Conservation (phyloP, 2,329 filamentous ascomycete genomes). For the Ophiostoma montium region DNA sequence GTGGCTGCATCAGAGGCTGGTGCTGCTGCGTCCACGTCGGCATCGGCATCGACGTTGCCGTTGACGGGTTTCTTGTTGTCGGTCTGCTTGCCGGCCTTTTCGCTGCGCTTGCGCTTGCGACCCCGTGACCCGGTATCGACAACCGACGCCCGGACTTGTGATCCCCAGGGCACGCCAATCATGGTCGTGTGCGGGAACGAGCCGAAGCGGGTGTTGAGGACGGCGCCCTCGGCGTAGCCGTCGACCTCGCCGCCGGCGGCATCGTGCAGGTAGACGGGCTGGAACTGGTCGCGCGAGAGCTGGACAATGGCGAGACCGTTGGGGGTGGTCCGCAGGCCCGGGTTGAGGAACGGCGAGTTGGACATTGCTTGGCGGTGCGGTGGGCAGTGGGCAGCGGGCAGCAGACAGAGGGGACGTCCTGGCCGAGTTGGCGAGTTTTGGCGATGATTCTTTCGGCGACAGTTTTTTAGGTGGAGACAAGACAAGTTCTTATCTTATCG, state of each 20-base stretch:
- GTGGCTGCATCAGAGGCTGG: background rate
- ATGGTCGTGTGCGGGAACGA: conserved; percentile 74
- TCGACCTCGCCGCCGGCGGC: conserved; percentile 44
- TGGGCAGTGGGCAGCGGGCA: background rate
- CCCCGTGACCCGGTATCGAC: conserved; percentile 88
- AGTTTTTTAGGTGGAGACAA: background rate
- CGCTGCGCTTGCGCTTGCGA: conserved; percentile 41
- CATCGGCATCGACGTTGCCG: no score
- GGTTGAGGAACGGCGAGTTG: conserved; percentile 67
- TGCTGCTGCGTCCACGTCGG: background rate
- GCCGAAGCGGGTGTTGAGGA: conserved; percentile 86
- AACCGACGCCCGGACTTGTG: conserved; percentile 75
- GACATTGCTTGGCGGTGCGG: background rate
- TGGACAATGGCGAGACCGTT: conserved; percentile 70
- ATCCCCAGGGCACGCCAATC: conserved; percentile 73
- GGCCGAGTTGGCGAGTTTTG: background rate
- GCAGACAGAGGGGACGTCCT: background rate
- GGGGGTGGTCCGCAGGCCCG: conserved; percentile 45
- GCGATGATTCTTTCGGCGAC: background rate
- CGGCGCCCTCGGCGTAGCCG: conserved; percentile 62
- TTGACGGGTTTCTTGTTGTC: background rate
- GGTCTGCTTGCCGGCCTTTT: background rate
- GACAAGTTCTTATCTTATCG: background rate
- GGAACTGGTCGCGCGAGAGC: conserved; percentile 72
- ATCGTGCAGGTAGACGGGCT: conserved; percentile 57